These are phyloP conservation scores for Scutellaria galericulata DNA, from an alignment of 257 asterid species.

Conservation along the genomic window DNA sequence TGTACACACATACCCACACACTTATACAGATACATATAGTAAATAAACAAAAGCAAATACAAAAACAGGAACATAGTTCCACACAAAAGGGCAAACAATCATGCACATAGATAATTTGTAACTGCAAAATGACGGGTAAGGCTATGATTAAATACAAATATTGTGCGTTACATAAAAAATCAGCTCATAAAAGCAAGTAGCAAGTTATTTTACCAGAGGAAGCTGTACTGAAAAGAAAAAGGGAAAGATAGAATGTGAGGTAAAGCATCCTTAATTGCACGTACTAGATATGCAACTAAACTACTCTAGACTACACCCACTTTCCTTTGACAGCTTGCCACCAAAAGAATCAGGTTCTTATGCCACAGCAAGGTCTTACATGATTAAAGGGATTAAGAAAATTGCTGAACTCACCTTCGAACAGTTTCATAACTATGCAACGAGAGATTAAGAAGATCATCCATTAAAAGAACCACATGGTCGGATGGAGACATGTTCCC, in stretches of 20 bases:
- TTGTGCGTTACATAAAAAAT: conserved; percentile 14
- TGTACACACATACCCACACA: background rate
- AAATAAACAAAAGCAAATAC: background rate
- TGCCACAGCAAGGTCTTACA: conserved; percentile 20
- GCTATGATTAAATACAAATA: background rate
- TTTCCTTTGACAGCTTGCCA: conserved; percentile 8
- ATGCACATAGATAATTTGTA: conserved; percentile 6
- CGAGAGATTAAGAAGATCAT: conserved; percentile 85
- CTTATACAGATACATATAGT: background rate
- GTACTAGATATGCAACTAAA: conserved; percentile 13
- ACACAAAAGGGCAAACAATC: background rate
- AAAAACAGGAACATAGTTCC: conserved; percentile 19
- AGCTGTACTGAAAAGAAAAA: background rate
- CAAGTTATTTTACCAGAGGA: conserved; percentile 10
- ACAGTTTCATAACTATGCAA: conserved; percentile 95
- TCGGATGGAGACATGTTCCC: conserved; percentile 69
- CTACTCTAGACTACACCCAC: background rate
- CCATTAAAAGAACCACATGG: conserved; percentile 63
- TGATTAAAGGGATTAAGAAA: conserved; percentile 16
- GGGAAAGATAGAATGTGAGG: background rate
- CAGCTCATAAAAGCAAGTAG: conserved; percentile 4
- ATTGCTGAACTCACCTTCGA: conserved; percentile 66
- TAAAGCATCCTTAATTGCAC: conserved; percentile 12
- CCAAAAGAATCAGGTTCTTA: conserved; percentile 11
- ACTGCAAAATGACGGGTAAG: conserved; percentile 24